Percentiles rank a stretch among this genome's conserved stretches.
Conservation (phyloP, 2,329 filamentous ascomycete genomes). For the Laburnicola sp. region DNA sequence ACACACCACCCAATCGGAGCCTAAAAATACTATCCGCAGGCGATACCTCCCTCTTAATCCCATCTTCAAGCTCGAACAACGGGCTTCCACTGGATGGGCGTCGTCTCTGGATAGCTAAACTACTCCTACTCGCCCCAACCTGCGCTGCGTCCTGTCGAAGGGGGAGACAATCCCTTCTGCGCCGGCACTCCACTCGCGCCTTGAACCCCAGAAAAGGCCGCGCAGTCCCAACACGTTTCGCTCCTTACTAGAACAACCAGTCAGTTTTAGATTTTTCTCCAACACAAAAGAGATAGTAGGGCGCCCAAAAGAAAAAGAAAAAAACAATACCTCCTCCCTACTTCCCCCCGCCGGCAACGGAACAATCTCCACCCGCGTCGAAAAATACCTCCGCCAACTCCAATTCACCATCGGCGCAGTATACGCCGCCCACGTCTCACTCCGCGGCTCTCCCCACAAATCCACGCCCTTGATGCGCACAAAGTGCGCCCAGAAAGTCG, state of each 20-base stretch:
- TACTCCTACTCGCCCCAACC: background rate
- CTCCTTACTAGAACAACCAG: no score
- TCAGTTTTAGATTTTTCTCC: no score
- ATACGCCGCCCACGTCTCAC: background rate
- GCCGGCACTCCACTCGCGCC: no score
- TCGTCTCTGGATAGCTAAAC: background rate
- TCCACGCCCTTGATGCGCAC: background rate
- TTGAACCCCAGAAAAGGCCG: no score
- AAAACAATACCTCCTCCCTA: background rate
- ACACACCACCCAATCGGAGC: no score
- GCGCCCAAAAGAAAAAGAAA: background rate
- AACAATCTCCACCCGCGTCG: background rate
- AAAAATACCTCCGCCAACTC: background rate
- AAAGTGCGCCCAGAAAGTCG: constrained; percentile 1
- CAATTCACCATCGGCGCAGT: background rate
- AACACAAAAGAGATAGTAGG: background rate
- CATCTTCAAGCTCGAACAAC: background rate
- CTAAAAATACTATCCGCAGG: no score
- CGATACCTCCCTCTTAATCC: background rate
- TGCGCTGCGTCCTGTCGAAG: no score
- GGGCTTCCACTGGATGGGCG: background rate
- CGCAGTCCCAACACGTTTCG: no score
- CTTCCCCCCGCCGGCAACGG: background rate
- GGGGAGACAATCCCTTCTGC: no score
- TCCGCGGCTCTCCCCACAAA: background rate